phyloP scores from a whole-genome alignment of 352 stramenopile species.

The Pythium dissimile region DNA sequence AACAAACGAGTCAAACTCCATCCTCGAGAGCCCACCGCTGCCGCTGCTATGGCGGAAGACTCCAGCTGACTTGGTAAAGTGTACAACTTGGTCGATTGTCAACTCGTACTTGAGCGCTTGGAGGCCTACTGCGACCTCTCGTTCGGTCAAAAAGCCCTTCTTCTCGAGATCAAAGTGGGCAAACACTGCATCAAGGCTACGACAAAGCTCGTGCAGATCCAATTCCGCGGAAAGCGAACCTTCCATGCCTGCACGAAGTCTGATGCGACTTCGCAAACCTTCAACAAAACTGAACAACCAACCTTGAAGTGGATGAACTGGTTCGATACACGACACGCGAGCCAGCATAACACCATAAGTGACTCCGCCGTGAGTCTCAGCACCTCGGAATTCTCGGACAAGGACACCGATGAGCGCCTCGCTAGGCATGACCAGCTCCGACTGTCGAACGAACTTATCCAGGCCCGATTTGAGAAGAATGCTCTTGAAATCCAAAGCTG shows the following conservation, averaged over 20 bases:
- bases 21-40: constrained; percentile 43
- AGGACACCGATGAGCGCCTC: constrained; percentile 49
- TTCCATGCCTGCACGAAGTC: constrained; percentile 13
- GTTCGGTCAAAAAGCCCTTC: constrained; percentile 45
- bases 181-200: constrained; percentile 45
- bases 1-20: constrained; percentile 80
- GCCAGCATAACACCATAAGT: constrained; percentile 25
- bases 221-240: constrained; percentile 8
- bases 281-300: constrained; percentile 33
- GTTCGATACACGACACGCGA: background rate
- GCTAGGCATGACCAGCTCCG: background rate
- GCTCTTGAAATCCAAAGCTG: constrained; percentile 52
- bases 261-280: constrained; percentile 41
- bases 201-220: background rate
- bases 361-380: constrained; percentile 29
- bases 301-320: background rate
- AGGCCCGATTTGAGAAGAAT: constrained; percentile 40
- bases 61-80: constrained; percentile 34
- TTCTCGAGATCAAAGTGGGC: constrained; percentile 58
- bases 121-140: constrained; percentile 36
- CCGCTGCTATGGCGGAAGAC: constrained; percentile 38
- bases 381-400: constrained; percentile 45
- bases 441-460: constrained; percentile 15
- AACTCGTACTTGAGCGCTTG: constrained; percentile 41
- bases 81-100: constrained; percentile 28